Evolutionary conservation across 2,329 filamentous ascomycete species (phyloP).

Genomic region (Neonectria sp.): DNA sequence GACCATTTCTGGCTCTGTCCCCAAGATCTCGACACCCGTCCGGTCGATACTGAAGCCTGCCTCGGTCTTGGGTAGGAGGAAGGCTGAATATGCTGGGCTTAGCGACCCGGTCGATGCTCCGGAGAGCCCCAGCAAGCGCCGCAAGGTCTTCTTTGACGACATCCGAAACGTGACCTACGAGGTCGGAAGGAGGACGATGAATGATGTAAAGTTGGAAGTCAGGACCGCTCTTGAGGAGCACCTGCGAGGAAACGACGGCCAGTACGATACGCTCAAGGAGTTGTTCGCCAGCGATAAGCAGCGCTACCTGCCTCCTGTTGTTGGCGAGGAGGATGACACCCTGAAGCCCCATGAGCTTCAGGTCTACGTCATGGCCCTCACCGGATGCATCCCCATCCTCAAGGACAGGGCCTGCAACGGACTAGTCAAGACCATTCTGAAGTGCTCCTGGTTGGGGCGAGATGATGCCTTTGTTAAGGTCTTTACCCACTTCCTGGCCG

Average conservation of each 20-base stretch:
- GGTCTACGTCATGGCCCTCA: slow-evolving; percentile 74
- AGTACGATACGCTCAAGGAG: slow-evolving; percentile 74
- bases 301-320: slow-evolving; percentile 56
- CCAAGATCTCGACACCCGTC: slow-evolving; percentile 59
- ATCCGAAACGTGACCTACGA: slow-evolving; percentile 71
- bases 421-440: slow-evolving; percentile 71
- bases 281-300: slow-evolving; percentile 68
- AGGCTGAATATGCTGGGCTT: slow-evolving; percentile 60
- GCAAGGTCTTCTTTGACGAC: slow-evolving; percentile 72
- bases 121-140: slow-evolving; percentile 66
- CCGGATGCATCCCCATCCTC: slow-evolving; percentile 72
- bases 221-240: slow-evolving; percentile 71
- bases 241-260: slow-evolving; percentile 69
- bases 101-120: slow-evolving; percentile 57
- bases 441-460: slow-evolving; percentile 75
- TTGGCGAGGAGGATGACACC: slow-evolving; percentile 63
- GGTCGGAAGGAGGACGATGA: slow-evolving; percentile 66
- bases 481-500: slow-evolving; percentile 78
- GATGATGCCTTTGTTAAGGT: slow-evolving; percentile 76
- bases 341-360: slow-evolving; percentile 70
- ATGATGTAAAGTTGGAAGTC: slow-evolving; percentile 70
- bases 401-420: slow-evolving; percentile 71
- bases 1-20: slow-evolving; percentile 51
- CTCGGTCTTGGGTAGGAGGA: slow-evolving; percentile 62
- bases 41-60: slow-evolving; percentile 69